These are phyloP conservation scores for Lippia alba DNA, from an alignment of 305 asterid genomes.

Conservation along the genomic window DNA sequence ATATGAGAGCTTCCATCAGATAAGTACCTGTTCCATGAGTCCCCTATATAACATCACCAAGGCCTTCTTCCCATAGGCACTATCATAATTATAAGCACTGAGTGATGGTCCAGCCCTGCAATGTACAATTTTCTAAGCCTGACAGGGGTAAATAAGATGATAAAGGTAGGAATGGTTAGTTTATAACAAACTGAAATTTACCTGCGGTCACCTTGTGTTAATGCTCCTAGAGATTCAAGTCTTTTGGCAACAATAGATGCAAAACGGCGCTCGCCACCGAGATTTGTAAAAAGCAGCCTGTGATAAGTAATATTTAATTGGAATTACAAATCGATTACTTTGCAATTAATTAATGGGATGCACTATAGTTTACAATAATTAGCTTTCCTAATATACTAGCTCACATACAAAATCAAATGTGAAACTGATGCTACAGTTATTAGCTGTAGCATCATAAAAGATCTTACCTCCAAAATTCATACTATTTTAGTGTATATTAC, in stretches of 20 bases:
- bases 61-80: conserved; percentile 89
- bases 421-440: conserved; percentile 11
- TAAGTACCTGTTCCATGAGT: conserved; percentile 79
- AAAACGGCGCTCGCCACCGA: conserved; percentile 98
- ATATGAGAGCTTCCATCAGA: conserved; percentile 32
- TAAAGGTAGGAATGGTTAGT: conserved; percentile 19
- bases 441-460: conserved; percentile 7
- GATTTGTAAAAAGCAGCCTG: conserved; percentile 93
- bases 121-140: conserved; percentile 38
- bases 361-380: conserved; percentile 21
- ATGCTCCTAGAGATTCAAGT: conserved; percentile 96
- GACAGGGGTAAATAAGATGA: conserved; percentile 21
- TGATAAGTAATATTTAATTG: conserved; percentile 27
- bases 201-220: conserved; percentile 99
- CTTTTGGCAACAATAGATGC: conserved; percentile 98
- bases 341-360: conserved; percentile 4
- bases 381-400: conserved; percentile 21
- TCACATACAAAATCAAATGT: conserved; percentile 15
- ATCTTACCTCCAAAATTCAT: neutral
- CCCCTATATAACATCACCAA: conserved; percentile 78
- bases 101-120: conserved; percentile 98
- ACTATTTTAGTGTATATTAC: neutral
- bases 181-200: conserved; percentile 35
- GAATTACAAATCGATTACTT: conserved; percentile 26
- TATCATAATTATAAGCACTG: conserved; percentile 94